phyloP scores from a whole-genome alignment of 2,329 filamentous ascomycete species.

The Tolypocladium paradoxum region DNA sequence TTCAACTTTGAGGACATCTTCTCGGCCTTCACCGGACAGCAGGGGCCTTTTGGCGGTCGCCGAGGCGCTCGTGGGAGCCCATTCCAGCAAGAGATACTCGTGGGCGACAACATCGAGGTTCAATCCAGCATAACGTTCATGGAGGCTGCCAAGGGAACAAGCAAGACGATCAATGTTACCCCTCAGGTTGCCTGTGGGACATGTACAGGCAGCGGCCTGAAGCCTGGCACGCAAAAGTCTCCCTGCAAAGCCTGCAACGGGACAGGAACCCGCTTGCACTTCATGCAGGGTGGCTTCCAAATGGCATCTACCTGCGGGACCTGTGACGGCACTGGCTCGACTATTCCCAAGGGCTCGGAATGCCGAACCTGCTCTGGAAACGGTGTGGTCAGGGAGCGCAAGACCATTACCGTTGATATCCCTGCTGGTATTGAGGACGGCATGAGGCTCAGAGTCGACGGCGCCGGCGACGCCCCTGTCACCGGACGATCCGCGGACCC shows the following conservation, averaged over 20 bases:
- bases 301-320: conserved; percentile 81
- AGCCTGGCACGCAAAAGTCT: conserved; percentile 62
- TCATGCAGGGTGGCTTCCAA: conserved; percentile 89
- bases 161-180: conserved; percentile 78
- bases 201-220: conserved; percentile 75
- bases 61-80: conserved; percentile 46
- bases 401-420: conserved; percentile 81
- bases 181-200: conserved; percentile 73
- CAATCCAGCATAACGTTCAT: conserved; percentile 89
- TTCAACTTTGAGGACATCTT: conserved; percentile 98
- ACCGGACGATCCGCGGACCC: conserved; percentile 59
- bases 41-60: conserved; percentile 41
- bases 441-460: conserved; percentile 77
- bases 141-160: conserved; percentile 87
- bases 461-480: conserved; percentile 76
- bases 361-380: conserved; percentile 72
- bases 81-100: conserved; percentile 67
- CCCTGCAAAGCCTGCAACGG: conserved; percentile 76
- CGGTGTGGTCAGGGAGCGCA: conserved; percentile 73
- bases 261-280: conserved; percentile 76
- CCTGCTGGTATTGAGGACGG: conserved; percentile 93
- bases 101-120: conserved; percentile 95
- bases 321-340: conserved; percentile 69
- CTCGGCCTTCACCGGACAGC: conserved; percentile 62
- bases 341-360: conserved; percentile 68